Conservation (phyloP, 208 protist species). For the Trichomonas vaginalis region DNA sequence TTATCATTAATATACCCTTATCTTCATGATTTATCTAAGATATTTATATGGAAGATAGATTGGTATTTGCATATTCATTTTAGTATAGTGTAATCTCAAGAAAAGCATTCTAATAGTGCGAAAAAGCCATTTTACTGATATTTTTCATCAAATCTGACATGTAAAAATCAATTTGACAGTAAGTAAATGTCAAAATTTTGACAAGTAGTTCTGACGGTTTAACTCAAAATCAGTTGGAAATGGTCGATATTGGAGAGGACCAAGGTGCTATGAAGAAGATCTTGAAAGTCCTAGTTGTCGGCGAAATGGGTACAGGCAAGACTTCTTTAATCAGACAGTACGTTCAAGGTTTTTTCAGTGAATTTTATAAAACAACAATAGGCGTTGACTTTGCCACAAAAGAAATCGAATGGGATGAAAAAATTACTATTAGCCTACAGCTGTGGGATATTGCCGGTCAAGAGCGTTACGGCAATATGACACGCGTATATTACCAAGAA, state of each 20-base stretch:
- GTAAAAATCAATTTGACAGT: no score
- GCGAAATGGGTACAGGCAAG: slow-evolving; percentile 14
- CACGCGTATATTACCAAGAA: slow-evolving; percentile 8
- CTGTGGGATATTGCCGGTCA: slow-evolving; percentile 18
- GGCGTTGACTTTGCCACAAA: slow-evolving; percentile 14
- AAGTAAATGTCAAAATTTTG: no score
- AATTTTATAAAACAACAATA: slow-evolving; percentile 17
- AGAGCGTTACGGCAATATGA: not conserved
- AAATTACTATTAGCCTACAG: not conserved
- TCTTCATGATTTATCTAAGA: no score
- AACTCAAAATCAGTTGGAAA: not conserved
- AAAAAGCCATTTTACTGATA: no score
- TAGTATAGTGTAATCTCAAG: no score
- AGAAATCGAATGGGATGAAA: not conserved
- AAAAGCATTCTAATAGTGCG: no score
- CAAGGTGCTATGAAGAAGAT: not conserved
- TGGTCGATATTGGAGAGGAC: not conserved
- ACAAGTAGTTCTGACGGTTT: not conserved
- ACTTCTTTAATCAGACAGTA: slow-evolving; percentile 12
- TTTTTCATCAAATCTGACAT: no score
- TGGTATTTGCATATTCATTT: no score
- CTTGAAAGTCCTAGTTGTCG: not conserved
- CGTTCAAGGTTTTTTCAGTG: not conserved
- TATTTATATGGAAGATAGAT: no score
- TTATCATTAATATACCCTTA: no score